Evolutionary conservation across 768 basidiomycete species (phyloP), one percentile per base, ranked within the genome.

Genomic region (Lanmaoa rubissima): DNA sequence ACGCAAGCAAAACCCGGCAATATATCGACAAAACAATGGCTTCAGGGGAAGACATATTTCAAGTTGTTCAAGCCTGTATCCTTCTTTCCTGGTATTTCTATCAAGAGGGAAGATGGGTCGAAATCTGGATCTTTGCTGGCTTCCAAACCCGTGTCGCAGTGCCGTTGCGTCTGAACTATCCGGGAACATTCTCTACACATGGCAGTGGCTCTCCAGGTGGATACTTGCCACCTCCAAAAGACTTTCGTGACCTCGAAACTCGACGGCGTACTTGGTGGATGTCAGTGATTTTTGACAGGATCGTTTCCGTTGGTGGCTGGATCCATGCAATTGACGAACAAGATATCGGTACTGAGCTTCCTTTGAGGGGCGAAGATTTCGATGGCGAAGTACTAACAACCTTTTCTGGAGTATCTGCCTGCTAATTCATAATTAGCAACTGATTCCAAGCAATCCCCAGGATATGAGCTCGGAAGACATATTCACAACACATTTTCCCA

Each of bases 41-140:
- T n/a, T 90, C 85, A 40, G 91, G 91, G 39, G 84, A 88, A 70
- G 88, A 92, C 62, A 92, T 93, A 54, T 92, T 94, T 69, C 82
- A 82, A 6, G 90, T 93, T 10, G 82, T 93, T 81, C 90, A 93
- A 68, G 92, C 92, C 7, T 92, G 91, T 65, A 87, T 88, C 59
- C 75, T 94, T 24, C 81, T 94, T 17, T 90, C 89, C 2, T 94
- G 92, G 92, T 93, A 91, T 72, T 92, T 93, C 62, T 94, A 92
- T 66, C 87, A 91, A 54, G 92, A 93, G 72, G 91, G 92, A 3
- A 80, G 90, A 53, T 83, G 92, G 92, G 91, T 93, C 10, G 92
- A 94, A 72, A 87, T 93, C 4, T 93, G 92, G 92, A 88, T 92
- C 40, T 92, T 92, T 72, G 90, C 92, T 19, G 89, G 83, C 13